Evolutionary conservation across 2,329 filamentous ascomycete species (phyloP), one percentile per base, ranked within the genome.

Genomic region (Colletotrichum paranaense): DNA sequence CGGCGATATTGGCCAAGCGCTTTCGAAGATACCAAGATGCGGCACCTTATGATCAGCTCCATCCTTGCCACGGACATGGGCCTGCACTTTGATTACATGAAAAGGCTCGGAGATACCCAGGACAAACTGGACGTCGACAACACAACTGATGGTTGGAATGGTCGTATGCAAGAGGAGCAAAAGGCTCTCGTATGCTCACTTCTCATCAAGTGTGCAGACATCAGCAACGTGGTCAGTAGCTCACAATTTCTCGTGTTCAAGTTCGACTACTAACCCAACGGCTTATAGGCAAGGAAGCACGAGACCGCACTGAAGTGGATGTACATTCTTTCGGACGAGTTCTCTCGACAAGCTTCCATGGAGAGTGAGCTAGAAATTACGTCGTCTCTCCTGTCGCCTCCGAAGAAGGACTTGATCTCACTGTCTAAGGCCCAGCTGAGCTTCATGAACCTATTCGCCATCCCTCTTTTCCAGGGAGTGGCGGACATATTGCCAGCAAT

Each of bases 1-100:
- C 93, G 96, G 62, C 91, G 95, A 62, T 92, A 98, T 81, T 99
- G 97, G 97, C 95, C 95, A 0, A 87, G 90, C 4, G 93, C 93
- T 2, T 97, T 97, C 77, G 88, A 92, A 75, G 92, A 97, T 78
- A 88, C 88, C 59, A 92, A 92, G 71, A 94, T 98, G 89, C 92
- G 96, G 68, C 93, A 92, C 77, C 86, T 98, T 7, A 97, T 98
- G 92, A 98, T 98, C 78, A 98, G 95, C 81, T 97, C 95, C n/a
- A 98, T 99, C 73, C 86, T 99, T 28, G 95, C 97, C 3, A 99
- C 97, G 0, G 97, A 99, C 79, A 99, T 99, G 97, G 95, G 95
- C 8, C 85, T 98, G 7, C 97, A 99, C 83, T 97, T 97, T 78
- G 95, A 97, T 78, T 99, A 98, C 82, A 98, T 98, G 95, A 92